Conservation (phyloP, 129 eudicot genomes). For the Deinandra increscens region DNA sequence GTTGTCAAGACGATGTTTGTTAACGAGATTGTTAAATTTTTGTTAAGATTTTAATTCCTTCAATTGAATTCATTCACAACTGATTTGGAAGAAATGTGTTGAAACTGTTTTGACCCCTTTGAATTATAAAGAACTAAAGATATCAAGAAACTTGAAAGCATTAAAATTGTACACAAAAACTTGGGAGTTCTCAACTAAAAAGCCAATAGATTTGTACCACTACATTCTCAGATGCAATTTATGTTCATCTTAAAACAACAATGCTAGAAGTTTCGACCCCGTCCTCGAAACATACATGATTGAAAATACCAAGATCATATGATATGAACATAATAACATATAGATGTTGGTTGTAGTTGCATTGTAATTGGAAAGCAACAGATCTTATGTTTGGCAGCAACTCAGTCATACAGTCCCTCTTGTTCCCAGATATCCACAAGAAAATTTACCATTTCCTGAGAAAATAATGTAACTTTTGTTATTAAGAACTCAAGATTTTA, state of each 20-base stretch:
- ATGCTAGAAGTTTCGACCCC: background rate
- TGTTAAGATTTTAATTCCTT: no score
- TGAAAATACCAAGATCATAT: constrained; percentile 14
- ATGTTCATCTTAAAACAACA: constrained; percentile 23
- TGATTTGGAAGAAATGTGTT: no score
- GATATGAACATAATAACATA: constrained; percentile 17
- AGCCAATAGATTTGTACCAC: constrained; percentile 17
- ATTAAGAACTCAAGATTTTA: background rate
- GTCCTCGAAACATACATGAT: constrained; percentile 17
- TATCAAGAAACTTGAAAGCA: background rate
- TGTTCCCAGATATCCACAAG: constrained; percentile 90
- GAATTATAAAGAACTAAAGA: no score
- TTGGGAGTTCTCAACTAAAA: background rate
- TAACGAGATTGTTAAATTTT: no score
- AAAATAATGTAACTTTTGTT: background rate
- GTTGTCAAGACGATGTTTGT: constrained; percentile 17
- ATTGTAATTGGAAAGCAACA: constrained; percentile 17
- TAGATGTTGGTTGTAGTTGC: background rate
- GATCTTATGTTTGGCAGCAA: constrained; percentile 18
- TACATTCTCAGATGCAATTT: constrained; percentile 18
- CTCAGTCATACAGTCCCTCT: constrained; percentile 79
- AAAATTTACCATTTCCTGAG: constrained; percentile 89
- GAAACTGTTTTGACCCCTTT: no score
- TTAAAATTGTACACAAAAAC: constrained; percentile 10
- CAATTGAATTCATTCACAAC: no score